Percentiles rank a stretch among this genome's conserved stretches.
Conservation (phyloP, 2,329 filamentous ascomycete species). For the Fusarium buxicola region DNA sequence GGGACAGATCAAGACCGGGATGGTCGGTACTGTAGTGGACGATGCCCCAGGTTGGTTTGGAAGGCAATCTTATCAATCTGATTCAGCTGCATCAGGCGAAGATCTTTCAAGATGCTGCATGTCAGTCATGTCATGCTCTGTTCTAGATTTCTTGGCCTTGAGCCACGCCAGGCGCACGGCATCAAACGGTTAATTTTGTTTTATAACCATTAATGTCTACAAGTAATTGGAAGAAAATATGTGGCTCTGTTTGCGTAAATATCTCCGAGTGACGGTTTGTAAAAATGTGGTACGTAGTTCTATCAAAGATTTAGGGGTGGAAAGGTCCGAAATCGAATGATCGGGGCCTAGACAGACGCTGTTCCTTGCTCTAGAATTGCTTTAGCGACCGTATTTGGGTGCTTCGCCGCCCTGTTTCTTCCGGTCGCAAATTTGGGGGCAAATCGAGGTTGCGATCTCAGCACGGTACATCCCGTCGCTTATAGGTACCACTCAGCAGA, state of each 20-base stretch:
- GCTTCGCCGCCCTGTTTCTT: slow-evolving; percentile 41
- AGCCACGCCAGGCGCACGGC: no score
- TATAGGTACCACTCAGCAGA: slow-evolving; percentile 8
- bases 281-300: slow-evolving; percentile 27
- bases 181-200: no score
- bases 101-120: slow-evolving; percentile 26
- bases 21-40: slow-evolving; percentile 22
- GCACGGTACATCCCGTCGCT: slow-evolving; percentile 16
- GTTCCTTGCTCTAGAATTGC: not conserved
- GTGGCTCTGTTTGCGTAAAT: slow-evolving; percentile 6
- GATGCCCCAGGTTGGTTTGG: slow-evolving; percentile 25
- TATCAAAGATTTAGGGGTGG: slow-evolving; percentile 28
- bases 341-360: slow-evolving; percentile 5
- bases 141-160: not conserved
- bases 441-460: slow-evolving; percentile 21
- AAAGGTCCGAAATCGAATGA: slow-evolving; percentile 48
- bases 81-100: slow-evolving; percentile 44
- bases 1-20: slow-evolving; percentile 27
- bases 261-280: not conserved
- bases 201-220: no score
- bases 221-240: not conserved
- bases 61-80: slow-evolving; percentile 47
- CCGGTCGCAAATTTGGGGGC: slow-evolving; percentile 30
- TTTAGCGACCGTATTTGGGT: slow-evolving; percentile 31
- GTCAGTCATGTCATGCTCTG: not conserved